Evolutionary conservation across 2,329 filamentous ascomycete species (phyloP).

Genomic region (Monosporascus sp.): DNA sequence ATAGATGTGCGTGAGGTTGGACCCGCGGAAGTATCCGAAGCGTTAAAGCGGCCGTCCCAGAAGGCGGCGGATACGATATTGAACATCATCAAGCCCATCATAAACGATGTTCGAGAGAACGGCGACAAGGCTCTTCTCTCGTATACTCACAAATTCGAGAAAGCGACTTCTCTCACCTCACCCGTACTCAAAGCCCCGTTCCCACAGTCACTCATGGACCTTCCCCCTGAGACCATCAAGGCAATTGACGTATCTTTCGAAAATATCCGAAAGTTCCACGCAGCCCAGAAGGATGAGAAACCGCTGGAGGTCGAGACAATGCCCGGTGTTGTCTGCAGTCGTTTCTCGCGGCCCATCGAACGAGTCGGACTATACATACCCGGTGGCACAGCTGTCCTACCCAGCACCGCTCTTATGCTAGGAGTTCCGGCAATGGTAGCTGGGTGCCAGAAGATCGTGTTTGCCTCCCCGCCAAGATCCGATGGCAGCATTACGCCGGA

Average conservation of each 20-base stretch:
- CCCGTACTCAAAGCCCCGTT: conserved; percentile 90
- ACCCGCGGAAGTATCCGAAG: conserved; percentile 61
- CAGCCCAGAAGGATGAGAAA: conserved; percentile 80
- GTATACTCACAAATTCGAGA: conserved; percentile 98
- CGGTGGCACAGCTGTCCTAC: conserved; percentile 93
- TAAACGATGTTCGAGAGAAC: conserved; percentile 75
- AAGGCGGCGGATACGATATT: conserved; percentile 93
- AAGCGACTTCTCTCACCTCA: conserved; percentile 83
- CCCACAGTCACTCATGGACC: conserved; percentile 76
- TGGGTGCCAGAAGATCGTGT: conserved; percentile 88
- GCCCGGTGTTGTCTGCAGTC: conserved; percentile 92
- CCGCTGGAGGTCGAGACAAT: conserved; percentile 88
- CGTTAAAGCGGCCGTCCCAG: conserved; percentile 84
- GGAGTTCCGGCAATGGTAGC: conserved; percentile 97
- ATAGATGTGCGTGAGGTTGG: conserved; percentile 64
- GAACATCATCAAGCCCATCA: conserved; percentile 84
- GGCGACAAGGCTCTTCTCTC: conserved; percentile 85
- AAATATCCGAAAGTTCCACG: conserved; percentile 92
- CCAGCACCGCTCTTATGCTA: conserved; percentile 95
- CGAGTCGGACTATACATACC: conserved; percentile 95
- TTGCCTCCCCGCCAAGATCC: conserved; percentile 83
- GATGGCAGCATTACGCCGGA: conserved; percentile 93
- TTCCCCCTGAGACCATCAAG: conserved; percentile 75
- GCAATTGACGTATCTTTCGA: conserved; percentile 94
- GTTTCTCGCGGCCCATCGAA: conserved; percentile 89